These are phyloP conservation scores for Peribolospora baueri DNA, from an alignment of 768 basidiomycete species.

Conservation along the genomic window DNA sequence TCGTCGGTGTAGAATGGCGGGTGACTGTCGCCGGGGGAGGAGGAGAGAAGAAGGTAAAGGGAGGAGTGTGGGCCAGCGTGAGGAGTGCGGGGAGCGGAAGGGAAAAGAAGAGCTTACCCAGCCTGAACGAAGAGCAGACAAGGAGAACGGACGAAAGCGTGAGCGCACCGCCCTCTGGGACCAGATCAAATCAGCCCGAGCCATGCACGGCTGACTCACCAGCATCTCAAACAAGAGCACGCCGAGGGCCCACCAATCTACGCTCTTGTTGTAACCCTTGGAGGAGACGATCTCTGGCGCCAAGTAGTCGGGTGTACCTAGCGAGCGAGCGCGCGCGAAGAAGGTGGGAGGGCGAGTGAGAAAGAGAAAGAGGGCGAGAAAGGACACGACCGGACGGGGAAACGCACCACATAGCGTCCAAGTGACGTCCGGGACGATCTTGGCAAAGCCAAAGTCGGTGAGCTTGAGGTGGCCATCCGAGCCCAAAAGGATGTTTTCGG, in stretches of 20 bases:
- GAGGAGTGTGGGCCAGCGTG: background rate
- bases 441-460: constrained; percentile 87
- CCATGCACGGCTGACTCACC: constrained; percentile 16
- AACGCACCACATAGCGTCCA: constrained; percentile 58
- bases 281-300: constrained; percentile 97
- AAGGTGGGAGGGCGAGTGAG: too few species aligned
- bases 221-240: constrained; percentile 97
- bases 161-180: too few species aligned
- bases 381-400: background rate
- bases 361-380: background rate
- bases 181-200: too few species aligned
- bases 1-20: constrained; percentile 58
- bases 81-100: constrained; percentile 4
- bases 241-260: constrained; percentile 98
- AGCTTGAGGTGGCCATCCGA: constrained; percentile 61
- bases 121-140: background rate
- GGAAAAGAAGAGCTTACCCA: constrained; percentile 32
- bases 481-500: constrained; percentile 72
- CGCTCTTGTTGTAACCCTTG: constrained; percentile 92
- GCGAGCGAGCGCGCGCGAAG: too few species aligned
- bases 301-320: constrained; percentile 77
- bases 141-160: background rate
- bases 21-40: constrained; percentile 6
- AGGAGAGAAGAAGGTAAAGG: background rate
- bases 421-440: constrained; percentile 90